Conservation (phyloP, 345 rosid species). For the Draba incana region DNA sequence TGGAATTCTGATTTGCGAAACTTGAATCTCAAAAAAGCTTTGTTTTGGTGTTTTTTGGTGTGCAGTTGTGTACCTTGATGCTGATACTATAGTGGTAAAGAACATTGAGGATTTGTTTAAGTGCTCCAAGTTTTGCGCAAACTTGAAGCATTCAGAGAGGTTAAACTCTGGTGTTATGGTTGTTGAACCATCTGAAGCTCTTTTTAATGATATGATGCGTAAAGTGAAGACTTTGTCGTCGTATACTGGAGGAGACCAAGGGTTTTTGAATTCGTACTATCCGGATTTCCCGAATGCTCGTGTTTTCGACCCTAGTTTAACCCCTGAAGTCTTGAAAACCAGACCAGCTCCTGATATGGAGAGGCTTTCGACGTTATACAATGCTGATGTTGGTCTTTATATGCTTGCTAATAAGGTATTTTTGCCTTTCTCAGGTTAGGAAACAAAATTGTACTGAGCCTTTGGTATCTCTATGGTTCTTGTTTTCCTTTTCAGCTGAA, state of each 20-base stretch:
- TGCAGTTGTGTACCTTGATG: slow-evolving; percentile 92
- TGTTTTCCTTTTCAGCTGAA: not conserved
- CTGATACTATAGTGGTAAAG: slow-evolving; percentile 94
- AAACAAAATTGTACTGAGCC: not conserved
- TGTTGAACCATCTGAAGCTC: slow-evolving; percentile 76
- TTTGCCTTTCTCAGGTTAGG: not conserved
- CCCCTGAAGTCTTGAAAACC: slow-evolving; percentile 56
- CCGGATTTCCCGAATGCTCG: slow-evolving; percentile 78
- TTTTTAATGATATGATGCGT: slow-evolving; percentile 84
- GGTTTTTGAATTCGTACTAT: slow-evolving; percentile 86
- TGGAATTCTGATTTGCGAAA: too few species aligned
- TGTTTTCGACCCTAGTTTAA: slow-evolving; percentile 73
- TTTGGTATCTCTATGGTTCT: slow-evolving; percentile 22
- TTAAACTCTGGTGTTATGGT: slow-evolving; percentile 98
- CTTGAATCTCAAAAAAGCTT: too few species aligned
- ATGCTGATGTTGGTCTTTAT: slow-evolving; percentile 98
- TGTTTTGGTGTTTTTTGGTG: slow-evolving; percentile 21
- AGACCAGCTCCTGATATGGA: slow-evolving; percentile 83
- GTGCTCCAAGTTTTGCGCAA: slow-evolving; percentile 87
- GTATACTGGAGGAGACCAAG: slow-evolving; percentile 96
- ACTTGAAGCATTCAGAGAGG: slow-evolving; percentile 95
- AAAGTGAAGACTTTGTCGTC: slow-evolving; percentile 81
- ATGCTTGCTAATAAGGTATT: slow-evolving; percentile 97
- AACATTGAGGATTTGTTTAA: slow-evolving; percentile 85
- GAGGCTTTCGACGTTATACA: slow-evolving; percentile 87